Percentiles rank a stretch among this genome's conserved stretches.
Conservation (phyloP, 768 basidiomycete species). For the Butyriboletus loyo region DNA sequence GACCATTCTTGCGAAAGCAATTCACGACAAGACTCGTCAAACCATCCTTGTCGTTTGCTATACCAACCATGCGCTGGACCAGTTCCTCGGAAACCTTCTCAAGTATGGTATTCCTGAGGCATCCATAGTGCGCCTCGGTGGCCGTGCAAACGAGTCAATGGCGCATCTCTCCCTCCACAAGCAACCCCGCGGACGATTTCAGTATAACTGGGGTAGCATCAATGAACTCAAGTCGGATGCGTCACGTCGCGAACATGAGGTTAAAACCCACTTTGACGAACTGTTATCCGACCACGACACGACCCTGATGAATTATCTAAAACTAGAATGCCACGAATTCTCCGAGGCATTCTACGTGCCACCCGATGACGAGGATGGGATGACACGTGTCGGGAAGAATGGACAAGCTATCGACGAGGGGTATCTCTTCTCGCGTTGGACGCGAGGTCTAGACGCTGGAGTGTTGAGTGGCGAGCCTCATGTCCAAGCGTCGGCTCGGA, state of each 20-base stretch:
- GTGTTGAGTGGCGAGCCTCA: slow-evolving; percentile 31
- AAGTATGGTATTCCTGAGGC: slow-evolving; percentile 42
- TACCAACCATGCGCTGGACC: slow-evolving; percentile 72
- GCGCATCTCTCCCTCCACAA: slow-evolving; percentile 42
- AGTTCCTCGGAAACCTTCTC: slow-evolving; percentile 52
- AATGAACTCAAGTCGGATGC: slow-evolving; percentile 29
- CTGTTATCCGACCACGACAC: slow-evolving; percentile 25
- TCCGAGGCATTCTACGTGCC: slow-evolving; percentile 46
- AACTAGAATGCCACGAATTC: slow-evolving; percentile 43
- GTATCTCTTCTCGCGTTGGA: slow-evolving; percentile 53
- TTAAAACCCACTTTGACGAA: not conserved
- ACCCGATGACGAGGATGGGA: slow-evolving; percentile 36
- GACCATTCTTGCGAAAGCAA: slow-evolving; percentile 54
- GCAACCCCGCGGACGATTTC: not conserved
- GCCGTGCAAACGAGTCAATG: slow-evolving; percentile 49
- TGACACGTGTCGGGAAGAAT: slow-evolving; percentile 40
- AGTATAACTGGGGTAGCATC: slow-evolving; percentile 7
- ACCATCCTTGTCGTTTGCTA: slow-evolving; percentile 66
- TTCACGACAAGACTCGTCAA: slow-evolving; percentile 44
- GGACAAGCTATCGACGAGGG: slow-evolving; percentile 35
- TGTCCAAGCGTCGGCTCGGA: slow-evolving; percentile 23
- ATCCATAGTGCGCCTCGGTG: slow-evolving; percentile 54
- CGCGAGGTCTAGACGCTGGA: slow-evolving; percentile 41
- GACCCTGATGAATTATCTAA: slow-evolving; percentile 40
- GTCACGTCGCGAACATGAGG: slow-evolving; percentile 32